A percentile compares a stretch with the other conserved stretches of the same genome.
Evolutionary conservation across 345 rosid genomes (phyloP).

Genomic region (Sonneratia caseolaris): DNA sequence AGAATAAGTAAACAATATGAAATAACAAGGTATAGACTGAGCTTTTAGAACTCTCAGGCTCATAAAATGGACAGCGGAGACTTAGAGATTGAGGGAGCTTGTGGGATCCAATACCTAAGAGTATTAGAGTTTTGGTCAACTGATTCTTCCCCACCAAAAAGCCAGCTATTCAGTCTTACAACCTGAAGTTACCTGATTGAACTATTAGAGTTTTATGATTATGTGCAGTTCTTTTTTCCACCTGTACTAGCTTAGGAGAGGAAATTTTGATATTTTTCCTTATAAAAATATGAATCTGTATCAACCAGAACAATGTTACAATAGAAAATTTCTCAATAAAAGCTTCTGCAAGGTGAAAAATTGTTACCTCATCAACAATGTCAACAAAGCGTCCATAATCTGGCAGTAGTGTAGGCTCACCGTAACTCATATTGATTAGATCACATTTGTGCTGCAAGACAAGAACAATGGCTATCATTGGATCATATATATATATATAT

Average conservation of each 20-base stretch:
- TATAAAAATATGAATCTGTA: background rate
- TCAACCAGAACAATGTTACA: background rate
- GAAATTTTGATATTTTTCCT: background rate
- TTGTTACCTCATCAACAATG: constrained; percentile 77
- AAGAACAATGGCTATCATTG: constrained; percentile 2
- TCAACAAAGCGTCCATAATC: constrained; percentile 97
- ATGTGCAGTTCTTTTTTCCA: background rate
- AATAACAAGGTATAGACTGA: background rate
- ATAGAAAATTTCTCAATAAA: background rate
- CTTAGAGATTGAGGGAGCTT: background rate
- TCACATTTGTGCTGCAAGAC: constrained; percentile 85
- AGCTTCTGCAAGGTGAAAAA: constrained; percentile 14
- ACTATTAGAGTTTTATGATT: background rate
- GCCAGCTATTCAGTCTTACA: background rate
- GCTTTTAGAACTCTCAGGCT: background rate
- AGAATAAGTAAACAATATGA: background rate
- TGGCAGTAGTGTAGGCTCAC: constrained; percentile 74
- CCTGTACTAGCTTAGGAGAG: too few species aligned
- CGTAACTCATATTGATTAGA: constrained; percentile 98
- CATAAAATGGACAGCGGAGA: background rate
- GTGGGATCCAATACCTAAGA: background rate
- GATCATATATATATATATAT: background rate
- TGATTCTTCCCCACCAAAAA: background rate
- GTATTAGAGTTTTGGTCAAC: background rate
- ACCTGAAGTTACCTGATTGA: background rate